Percentiles rank a stretch among this genome's conserved stretches.
These are phyloP conservation scores for Colletotrichum somersetense DNA, from an alignment of 2,329 filamentous ascomycete genomes.

Conservation along the genomic window DNA sequence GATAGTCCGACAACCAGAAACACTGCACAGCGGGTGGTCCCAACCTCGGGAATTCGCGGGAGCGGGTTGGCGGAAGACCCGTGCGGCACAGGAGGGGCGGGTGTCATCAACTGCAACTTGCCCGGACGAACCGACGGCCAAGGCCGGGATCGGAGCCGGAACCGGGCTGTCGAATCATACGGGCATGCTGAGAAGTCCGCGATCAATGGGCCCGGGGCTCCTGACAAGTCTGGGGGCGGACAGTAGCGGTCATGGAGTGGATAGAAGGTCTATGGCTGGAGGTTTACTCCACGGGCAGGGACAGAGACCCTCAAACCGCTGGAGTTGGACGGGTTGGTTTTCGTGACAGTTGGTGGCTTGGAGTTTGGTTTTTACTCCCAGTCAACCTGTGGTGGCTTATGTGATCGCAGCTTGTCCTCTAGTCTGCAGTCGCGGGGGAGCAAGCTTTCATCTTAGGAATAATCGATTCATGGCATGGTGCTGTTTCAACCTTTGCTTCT, in stretches of 20 bases:
- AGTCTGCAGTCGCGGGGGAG: not conserved
- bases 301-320: constrained; percentile 22
- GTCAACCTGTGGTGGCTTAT: not conserved
- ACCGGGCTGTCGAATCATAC: not conserved
- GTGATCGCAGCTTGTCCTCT: not conserved
- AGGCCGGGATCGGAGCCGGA: not conserved
- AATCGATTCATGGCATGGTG: not conserved
- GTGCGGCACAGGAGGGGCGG: constrained; percentile 7
- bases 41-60: constrained; percentile 16
- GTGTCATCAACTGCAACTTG: constrained; percentile 36
- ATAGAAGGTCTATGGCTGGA: constrained; percentile 9
- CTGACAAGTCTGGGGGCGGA: constrained; percentile 12
- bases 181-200: constrained; percentile 27
- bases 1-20: constrained; percentile 17
- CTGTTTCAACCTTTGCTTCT: constrained; percentile 5
- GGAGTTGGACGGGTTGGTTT: constrained; percentile 40
- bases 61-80: constrained; percentile 11
- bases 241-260: not conserved
- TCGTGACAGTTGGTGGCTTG: constrained; percentile 2
- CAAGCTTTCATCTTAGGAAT: not conserved
- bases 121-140: constrained; percentile 15
- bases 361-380: not conserved
- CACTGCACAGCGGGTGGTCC: constrained; percentile 15
- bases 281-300: constrained; percentile 17
- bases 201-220: constrained; percentile 30